These are phyloP conservation scores for Dioszegia aurantiaca DNA, from an alignment of 768 basidiomycete species.

Conservation along the genomic window DNA sequence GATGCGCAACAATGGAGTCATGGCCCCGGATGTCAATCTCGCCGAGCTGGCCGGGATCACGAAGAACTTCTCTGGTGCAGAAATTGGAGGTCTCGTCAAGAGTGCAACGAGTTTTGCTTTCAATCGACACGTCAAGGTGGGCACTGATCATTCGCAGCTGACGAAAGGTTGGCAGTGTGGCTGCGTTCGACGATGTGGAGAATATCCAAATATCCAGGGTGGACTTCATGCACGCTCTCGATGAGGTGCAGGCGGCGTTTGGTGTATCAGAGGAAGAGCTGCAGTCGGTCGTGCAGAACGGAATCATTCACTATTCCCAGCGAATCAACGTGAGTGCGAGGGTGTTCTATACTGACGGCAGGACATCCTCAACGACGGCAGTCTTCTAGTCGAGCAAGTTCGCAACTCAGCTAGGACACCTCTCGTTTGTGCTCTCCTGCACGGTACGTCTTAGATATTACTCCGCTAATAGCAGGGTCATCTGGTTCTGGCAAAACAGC, in stretches of 20 bases:
- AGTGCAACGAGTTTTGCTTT: constrained; percentile 98
- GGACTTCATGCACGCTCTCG: constrained; percentile 86
- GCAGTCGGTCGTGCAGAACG: constrained; percentile 83
- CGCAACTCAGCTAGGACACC: constrained; percentile 83
- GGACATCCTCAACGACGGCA: constrained; percentile 82
- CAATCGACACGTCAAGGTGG: constrained; percentile 87
- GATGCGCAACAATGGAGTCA: constrained; percentile 87
- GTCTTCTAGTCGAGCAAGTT: constrained; percentile 90
- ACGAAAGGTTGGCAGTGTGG: constrained; percentile 79
- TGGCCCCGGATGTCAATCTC: constrained; percentile 84
- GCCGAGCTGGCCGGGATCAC: constrained; percentile 74
- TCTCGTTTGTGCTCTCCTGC: constrained; percentile 81
- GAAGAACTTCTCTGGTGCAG: constrained; percentile 98
- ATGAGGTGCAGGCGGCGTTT: constrained; percentile 93
- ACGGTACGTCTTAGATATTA: constrained; percentile 55
- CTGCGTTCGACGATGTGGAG: constrained; percentile 94
- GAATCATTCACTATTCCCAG: constrained; percentile 82
- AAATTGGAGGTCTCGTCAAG: constrained; percentile 92
- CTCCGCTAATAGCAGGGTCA: constrained; percentile 56
- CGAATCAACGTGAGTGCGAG: constrained; percentile 66
- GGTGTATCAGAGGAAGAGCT: constrained; percentile 98
- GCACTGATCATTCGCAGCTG: constrained; percentile 10
- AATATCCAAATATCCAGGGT: constrained; percentile 77
- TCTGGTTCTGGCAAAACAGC: constrained; percentile 93
- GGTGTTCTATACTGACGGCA: constrained; percentile 49